These are phyloP conservation scores for Fomitopsis schrenkii DNA, from an alignment of 1,284 basidiomycete genomes.

Conservation along the genomic window DNA sequence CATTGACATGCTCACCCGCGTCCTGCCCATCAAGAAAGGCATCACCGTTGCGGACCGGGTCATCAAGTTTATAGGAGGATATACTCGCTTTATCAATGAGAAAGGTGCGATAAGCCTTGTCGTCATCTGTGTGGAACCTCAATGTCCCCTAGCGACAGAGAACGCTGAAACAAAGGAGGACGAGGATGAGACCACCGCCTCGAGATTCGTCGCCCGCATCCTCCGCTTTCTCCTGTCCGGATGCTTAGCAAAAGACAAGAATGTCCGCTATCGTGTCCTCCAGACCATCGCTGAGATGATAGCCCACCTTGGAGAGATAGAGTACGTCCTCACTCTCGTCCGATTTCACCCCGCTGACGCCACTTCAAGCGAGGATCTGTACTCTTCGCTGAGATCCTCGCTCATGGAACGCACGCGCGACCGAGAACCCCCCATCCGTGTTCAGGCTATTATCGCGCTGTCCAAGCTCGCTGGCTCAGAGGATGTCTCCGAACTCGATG, in stretches of 20 bases:
- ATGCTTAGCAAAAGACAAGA: constrained; percentile 88
- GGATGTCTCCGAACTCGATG: constrained; percentile 61
- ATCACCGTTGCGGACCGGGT: constrained; percentile 74
- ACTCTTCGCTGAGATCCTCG: constrained; percentile 59
- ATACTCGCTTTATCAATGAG: constrained; percentile 75
- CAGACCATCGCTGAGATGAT: constrained; percentile 82
- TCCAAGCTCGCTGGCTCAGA: constrained; percentile 82
- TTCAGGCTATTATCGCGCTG: constrained; percentile 83
- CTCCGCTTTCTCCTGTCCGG: constrained; percentile 81
- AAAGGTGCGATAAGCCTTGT: constrained; percentile 51
- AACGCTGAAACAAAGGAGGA: constrained; percentile 42
- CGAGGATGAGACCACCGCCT: constrained; percentile 62
- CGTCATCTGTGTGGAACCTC: neutral
- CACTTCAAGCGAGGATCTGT: constrained; percentile 73
- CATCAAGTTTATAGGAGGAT: constrained; percentile 83
- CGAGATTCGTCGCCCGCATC: constrained; percentile 73
- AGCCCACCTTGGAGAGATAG: constrained; percentile 76
- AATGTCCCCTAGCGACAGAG: constrained; percentile 25
- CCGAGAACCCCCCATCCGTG: constrained; percentile 82
- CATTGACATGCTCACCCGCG: constrained; percentile 66
- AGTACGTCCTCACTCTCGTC: constrained; percentile 46
- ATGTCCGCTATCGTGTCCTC: constrained; percentile 77
- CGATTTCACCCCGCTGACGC: neutral
- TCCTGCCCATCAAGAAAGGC: constrained; percentile 84
- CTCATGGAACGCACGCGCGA: constrained; percentile 82